phyloP scores from a whole-genome alignment of 768 basidiomycete species.

The Panaeolus cyanescens region DNA sequence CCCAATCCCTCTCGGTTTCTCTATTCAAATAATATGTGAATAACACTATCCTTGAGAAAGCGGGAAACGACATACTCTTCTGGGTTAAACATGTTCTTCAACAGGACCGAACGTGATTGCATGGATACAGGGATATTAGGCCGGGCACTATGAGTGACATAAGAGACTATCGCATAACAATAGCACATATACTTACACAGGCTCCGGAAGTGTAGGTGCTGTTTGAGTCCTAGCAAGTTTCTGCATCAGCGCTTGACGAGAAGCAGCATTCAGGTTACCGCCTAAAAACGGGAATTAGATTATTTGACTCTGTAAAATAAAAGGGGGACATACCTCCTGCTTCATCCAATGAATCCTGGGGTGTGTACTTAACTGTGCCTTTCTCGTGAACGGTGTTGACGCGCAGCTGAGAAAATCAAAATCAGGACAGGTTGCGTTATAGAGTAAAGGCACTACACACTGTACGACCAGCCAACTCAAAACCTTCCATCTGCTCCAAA shows the following conservation, averaged over 20 bases:
- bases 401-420: slow-evolving; percentile 61
- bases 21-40: slow-evolving; percentile 37
- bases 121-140: slow-evolving; percentile 82
- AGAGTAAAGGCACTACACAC: slow-evolving; percentile 44
- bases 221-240: slow-evolving; percentile 97
- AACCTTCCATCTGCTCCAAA: slow-evolving; percentile 98
- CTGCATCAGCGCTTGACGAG: slow-evolving; percentile 99
- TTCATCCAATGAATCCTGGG: slow-evolving; percentile 85
- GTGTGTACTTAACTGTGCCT: slow-evolving; percentile 73
- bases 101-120: slow-evolving; percentile 85
- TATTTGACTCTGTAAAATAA: not conserved
- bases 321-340: slow-evolving; percentile 66
- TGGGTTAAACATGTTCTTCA: slow-evolving; percentile 98
- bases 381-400: slow-evolving; percentile 95
- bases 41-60: not conserved
- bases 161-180: not conserved
- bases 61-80: slow-evolving; percentile 69
- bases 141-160: slow-evolving; percentile 52
- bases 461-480: slow-evolving; percentile 93
- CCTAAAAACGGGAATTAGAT: slow-evolving; percentile 44
- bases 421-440: not conserved
- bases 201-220: slow-evolving; percentile 54
- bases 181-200: slow-evolving; percentile 49
- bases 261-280: slow-evolving; percentile 97
- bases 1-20: slow-evolving; percentile 96